phyloP scores from a whole-genome alignment of 306 rosid genomes.

The Notholithocarpus densiflorus region DNA sequence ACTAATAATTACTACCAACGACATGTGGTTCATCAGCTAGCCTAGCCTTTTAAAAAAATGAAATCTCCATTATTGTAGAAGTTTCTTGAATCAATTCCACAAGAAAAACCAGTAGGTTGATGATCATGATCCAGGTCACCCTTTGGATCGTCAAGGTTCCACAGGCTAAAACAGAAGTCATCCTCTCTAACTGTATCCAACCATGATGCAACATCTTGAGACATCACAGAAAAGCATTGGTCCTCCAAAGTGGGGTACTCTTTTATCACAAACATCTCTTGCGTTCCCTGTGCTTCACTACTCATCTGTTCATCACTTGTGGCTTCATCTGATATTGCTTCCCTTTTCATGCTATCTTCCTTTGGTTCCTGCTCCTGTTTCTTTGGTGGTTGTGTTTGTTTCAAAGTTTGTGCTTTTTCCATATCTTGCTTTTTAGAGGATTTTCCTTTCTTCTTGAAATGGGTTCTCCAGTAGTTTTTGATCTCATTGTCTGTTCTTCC shows the following conservation, averaged over 20 bases:
- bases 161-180: conserved; percentile 33
- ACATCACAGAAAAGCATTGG: conserved; percentile 14
- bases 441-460: conserved; percentile 50
- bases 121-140: neutral
- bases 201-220: conserved; percentile 30
- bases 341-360: conserved; percentile 2
- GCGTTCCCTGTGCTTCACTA: neutral
- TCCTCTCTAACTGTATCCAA: conserved; percentile 19
- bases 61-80: neutral
- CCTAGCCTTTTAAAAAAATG: neutral
- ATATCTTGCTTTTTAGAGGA: conserved; percentile 28
- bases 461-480: conserved; percentile 79
- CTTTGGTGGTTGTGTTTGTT: conserved; percentile 14
- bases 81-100: neutral
- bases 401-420: conserved; percentile 25
- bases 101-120: conserved; percentile 5
- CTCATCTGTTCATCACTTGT: neutral
- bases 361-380: conserved; percentile 1
- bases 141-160: conserved; percentile 43
- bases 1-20: neutral
- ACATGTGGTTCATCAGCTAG: neutral
- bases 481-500: conserved; percentile 85
- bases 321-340: neutral
- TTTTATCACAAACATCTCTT: neutral
- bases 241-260: conserved; percentile 9